Conservation (phyloP, 495 filamentous ascomycete species). For the Oleoguttula mirabilis region DNA sequence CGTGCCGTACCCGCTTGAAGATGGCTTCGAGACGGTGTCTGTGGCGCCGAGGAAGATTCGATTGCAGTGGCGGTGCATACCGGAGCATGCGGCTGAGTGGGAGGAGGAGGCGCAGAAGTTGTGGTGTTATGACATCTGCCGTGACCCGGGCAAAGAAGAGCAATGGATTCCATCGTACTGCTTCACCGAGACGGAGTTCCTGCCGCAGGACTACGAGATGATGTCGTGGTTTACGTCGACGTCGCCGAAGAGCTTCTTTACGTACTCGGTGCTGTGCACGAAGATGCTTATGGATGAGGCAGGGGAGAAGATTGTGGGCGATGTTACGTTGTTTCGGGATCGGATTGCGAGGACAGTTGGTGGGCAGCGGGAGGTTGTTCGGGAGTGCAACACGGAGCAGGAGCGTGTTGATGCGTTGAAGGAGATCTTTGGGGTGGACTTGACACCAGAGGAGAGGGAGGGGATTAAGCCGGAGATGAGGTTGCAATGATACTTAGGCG, state of each 20-base stretch:
- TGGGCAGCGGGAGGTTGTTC: slow-evolving; percentile 30
- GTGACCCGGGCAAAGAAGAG: slow-evolving; percentile 18
- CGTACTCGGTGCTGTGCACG: slow-evolving; percentile 40
- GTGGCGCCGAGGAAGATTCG: slow-evolving; percentile 12
- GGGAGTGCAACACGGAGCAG: slow-evolving; percentile 23
- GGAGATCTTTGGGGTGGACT: slow-evolving; percentile 23
- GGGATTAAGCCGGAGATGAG: slow-evolving; percentile 33
- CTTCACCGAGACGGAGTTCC: slow-evolving; percentile 49
- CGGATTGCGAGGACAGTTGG: slow-evolving; percentile 48
- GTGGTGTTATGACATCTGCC: slow-evolving; percentile 48
- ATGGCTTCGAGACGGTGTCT: slow-evolving; percentile 11
- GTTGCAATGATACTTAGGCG: slow-evolving; percentile 13
- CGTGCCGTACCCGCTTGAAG: slow-evolving; percentile 7
- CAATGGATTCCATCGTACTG: slow-evolving; percentile 48
- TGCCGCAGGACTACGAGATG: slow-evolving; percentile 49
- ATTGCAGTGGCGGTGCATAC: slow-evolving; percentile 25
- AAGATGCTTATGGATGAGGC: slow-evolving; percentile 40
- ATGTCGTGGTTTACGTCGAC: slow-evolving; percentile 50
- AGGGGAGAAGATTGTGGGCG: slow-evolving; percentile 40
- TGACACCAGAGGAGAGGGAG: slow-evolving; percentile 23
- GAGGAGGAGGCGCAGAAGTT: slow-evolving; percentile 34
- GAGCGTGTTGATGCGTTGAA: slow-evolving; percentile 25
- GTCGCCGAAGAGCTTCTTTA: slow-evolving; percentile 36
- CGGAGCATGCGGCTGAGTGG: slow-evolving; percentile 25
- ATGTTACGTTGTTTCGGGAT: slow-evolving; percentile 41